Base-by-base conservation (phyloP, 768 basidiomycete species). In the Rossbeevera mucosa region DNA sequence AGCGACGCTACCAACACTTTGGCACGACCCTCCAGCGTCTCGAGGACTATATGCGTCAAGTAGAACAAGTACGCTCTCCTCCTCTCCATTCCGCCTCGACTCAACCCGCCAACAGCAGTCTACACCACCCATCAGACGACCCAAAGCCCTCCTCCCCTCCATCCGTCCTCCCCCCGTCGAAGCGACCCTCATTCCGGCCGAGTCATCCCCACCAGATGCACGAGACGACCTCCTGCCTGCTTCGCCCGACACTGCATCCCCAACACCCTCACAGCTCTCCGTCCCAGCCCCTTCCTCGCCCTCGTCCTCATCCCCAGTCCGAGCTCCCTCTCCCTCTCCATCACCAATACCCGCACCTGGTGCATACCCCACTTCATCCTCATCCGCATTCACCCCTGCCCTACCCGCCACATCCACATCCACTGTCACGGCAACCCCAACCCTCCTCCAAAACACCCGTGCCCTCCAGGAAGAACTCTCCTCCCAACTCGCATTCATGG, bases 401-500 rank as follows among this genome's bases (percentile, higher is more conserved):
- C 56, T 62, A 31, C 69, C 65, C 7, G 62, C 68, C 50, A 59
- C 76, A 12, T 69, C 73, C 12, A 64, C 68, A n/a, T n/a, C 4
- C 52, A n/a, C n/a, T n/a, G n/a, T 70, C 29, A 70, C 69, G 16
- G 60, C 71, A 20, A 58, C 65, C 20, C 72, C 74, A 4, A 69
- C 74, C 4, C 72, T 75, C 60, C 68, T 79, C 21, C 77, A 81
- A 59, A 78, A 80, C 53, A 80, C 85, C n/a, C 77, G 67, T 30
- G 75, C 77, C 0, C 70, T 87, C 2, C 92, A 94, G 22, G 80
- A 90, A 47, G 81, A 88, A 21, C 80, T 94, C 44, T 78, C 88
- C 0, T 74, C 74, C 8, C 86, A 91, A 61, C 80, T 94, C 22
- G 84, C 83, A 0, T 68, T 81, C 51, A 97, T 98, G 94, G 91